Conservation (phyloP, 192 early-diverging fungal genomes). For the Coemansia javaensis region DNA sequence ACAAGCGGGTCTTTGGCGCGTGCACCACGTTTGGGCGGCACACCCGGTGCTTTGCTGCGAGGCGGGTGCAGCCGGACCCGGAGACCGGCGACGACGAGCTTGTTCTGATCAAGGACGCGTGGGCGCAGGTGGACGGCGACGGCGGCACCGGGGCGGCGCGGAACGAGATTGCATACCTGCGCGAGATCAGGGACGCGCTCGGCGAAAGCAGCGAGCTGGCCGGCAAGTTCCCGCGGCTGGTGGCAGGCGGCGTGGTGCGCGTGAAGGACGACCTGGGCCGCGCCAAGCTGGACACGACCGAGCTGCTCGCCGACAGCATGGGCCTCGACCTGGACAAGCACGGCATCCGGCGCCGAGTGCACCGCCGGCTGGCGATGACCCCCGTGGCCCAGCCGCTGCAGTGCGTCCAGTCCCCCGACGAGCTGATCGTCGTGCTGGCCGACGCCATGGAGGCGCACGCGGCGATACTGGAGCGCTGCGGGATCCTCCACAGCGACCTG, state of each 20-base stretch:
- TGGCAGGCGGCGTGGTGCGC: conserved; percentile 2
- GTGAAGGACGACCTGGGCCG: background rate
- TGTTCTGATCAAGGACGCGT: conserved; percentile 5
- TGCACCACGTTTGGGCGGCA: conserved; percentile 4
- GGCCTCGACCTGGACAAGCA: background rate
- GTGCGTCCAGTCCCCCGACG: background rate
- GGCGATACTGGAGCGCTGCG: background rate
- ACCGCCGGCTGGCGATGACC: conserved; percentile 1
- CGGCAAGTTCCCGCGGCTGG: background rate
- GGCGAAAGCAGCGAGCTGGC: background rate
- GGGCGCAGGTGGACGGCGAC: background rate
- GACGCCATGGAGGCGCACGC: conserved; percentile 7
- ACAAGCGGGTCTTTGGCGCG: background rate
- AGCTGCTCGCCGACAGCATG: background rate
- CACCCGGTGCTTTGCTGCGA: conserved; percentile 7
- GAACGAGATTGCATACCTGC: conserved; percentile 4
- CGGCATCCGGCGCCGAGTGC: background rate
- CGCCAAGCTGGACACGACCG: background rate
- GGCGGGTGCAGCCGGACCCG: too few species aligned
- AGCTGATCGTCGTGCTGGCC: background rate
- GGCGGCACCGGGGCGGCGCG: background rate
- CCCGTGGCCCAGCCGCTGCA: background rate
- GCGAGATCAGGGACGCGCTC: conserved; percentile 2
- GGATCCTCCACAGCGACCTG: conserved; percentile 10
- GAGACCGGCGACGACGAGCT: background rate